phyloP scores from a whole-genome alignment of 805 yeast species.

The Priceomyces fermenticarens region DNA sequence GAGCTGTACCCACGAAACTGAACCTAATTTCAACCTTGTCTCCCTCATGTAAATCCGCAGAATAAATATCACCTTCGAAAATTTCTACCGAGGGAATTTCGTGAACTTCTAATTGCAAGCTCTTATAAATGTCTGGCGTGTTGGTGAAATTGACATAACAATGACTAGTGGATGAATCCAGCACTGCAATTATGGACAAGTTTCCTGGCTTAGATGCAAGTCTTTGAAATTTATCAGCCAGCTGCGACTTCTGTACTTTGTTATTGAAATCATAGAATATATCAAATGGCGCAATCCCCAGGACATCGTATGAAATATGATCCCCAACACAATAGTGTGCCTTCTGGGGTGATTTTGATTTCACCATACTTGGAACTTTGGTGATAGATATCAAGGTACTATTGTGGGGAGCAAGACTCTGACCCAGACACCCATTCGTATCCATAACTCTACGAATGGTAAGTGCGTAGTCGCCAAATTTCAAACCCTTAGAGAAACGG shows the following conservation, averaged over 20 bases:
- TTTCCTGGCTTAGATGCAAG: slow-evolving; percentile 82
- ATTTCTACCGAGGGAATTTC: slow-evolving; percentile 75
- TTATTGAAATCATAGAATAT: slow-evolving; percentile 74
- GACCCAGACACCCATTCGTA: slow-evolving; percentile 63
- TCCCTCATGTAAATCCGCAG: slow-evolving; percentile 89
- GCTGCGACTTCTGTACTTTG: slow-evolving; percentile 53
- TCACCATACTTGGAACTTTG: slow-evolving; percentile 68
- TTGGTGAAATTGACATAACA: slow-evolving; percentile 63
- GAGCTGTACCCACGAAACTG: slow-evolving; percentile 83
- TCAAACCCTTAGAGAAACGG: slow-evolving; percentile 28
- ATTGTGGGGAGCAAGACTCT: slow-evolving; percentile 34
- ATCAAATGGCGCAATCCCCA: slow-evolving; percentile 78
- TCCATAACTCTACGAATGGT: slow-evolving; percentile 60
- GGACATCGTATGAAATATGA: slow-evolving; percentile 68
- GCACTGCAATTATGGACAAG: slow-evolving; percentile 60
- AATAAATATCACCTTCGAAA: slow-evolving; percentile 68
- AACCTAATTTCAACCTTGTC: slow-evolving; percentile 88
- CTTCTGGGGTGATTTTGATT: slow-evolving; percentile 15
- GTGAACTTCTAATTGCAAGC: slow-evolving; percentile 33
- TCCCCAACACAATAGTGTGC: slow-evolving; percentile 88
- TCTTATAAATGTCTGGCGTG: slow-evolving; percentile 27
- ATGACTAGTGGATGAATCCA: slow-evolving; percentile 68
- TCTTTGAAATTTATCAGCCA: slow-evolving; percentile 50
- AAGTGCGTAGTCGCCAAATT: slow-evolving; percentile 69
- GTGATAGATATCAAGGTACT: slow-evolving; percentile 59